Conservation (phyloP, 768 basidiomycete species). For the Tylopilus subfusipes region DNA sequence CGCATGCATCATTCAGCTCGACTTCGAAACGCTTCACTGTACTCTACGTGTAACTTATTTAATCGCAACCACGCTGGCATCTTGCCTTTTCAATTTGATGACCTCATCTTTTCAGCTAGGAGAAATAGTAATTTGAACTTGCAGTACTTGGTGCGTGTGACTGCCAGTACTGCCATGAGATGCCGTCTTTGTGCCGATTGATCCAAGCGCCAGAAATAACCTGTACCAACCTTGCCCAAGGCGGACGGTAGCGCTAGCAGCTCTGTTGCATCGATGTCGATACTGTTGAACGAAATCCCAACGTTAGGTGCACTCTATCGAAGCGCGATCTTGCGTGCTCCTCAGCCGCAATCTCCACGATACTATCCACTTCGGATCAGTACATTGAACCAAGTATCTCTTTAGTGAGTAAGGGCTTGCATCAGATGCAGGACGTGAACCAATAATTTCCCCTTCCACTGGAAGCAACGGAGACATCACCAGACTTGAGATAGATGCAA, state of each 20-base stretch:
- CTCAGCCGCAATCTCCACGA: constrained; percentile 18
- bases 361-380: constrained; percentile 34
- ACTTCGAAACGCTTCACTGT: constrained; percentile 1
- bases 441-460: neutral
- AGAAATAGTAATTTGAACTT: no score
- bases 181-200: neutral
- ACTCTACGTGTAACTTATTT: constrained; percentile 14
- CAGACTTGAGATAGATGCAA: constrained; percentile 59
- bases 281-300: constrained; percentile 45
- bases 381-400: constrained; percentile 57
- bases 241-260: neutral
- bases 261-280: constrained; percentile 2
- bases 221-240: neutral
- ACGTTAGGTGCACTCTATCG: constrained; percentile 57
- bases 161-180: neutral
- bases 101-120: neutral
- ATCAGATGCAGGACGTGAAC: neutral
- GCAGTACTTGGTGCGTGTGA: neutral
- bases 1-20: neutral
- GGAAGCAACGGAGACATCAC: constrained; percentile 79
- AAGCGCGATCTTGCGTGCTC: constrained; percentile 35
- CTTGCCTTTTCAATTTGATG: neutral
- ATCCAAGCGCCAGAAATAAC: neutral
- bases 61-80: neutral
- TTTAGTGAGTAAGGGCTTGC: constrained; percentile 49